Evolutionary conservation across 2,329 filamentous ascomycete species (phyloP).

Genomic region (Fusarium concolor): DNA sequence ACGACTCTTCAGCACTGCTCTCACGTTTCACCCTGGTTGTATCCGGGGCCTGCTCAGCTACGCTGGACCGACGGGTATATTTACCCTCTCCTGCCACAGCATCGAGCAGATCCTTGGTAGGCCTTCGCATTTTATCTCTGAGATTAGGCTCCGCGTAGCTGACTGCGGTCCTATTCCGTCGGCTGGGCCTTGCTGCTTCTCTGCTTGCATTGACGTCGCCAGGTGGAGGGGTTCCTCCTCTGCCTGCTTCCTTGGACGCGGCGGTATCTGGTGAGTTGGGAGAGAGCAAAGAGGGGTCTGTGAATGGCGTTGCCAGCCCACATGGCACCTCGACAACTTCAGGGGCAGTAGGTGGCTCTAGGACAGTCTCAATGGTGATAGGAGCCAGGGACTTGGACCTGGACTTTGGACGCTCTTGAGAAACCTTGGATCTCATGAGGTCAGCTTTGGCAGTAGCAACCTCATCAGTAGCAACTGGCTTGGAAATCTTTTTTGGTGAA

Average conservation of each 20-base stretch:
- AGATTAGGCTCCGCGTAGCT: conserved; percentile 88
- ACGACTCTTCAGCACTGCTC: conserved; percentile 46
- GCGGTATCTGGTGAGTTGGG: conserved; percentile 63
- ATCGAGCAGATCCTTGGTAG: conserved; percentile 80
- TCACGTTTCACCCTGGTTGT: conserved; percentile 51
- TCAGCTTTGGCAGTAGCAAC: conserved; percentile 55
- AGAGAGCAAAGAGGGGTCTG: conserved; percentile 57
- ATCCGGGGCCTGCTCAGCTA: conserved; percentile 46
- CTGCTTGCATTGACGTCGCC: conserved; percentile 65
- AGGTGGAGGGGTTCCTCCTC: conserved; percentile 70
- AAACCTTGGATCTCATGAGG: conserved; percentile 44
- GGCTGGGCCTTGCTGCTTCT: conserved; percentile 71
- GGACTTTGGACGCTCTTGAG: conserved; percentile 43
- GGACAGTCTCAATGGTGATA: conserved; percentile 35
- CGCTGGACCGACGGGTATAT: conserved; percentile 58
- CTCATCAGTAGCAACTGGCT: conserved; percentile 51
- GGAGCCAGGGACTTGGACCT: conserved; percentile 46
- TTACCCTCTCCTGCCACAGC: conserved; percentile 76
- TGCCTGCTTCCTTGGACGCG: conserved; percentile 49
- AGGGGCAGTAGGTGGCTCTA: conserved; percentile 31
- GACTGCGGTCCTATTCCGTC: conserved; percentile 74
- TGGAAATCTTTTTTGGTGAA: conserved; percentile 66
- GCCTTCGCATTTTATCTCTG: conserved; percentile 84
- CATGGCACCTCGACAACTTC: conserved; percentile 21
- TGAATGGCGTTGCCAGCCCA: conserved; percentile 48